Evolutionary conservation across 1,284 basidiomycete species (phyloP).

Genomic region (Ceratobasidium theobromae): DNA sequence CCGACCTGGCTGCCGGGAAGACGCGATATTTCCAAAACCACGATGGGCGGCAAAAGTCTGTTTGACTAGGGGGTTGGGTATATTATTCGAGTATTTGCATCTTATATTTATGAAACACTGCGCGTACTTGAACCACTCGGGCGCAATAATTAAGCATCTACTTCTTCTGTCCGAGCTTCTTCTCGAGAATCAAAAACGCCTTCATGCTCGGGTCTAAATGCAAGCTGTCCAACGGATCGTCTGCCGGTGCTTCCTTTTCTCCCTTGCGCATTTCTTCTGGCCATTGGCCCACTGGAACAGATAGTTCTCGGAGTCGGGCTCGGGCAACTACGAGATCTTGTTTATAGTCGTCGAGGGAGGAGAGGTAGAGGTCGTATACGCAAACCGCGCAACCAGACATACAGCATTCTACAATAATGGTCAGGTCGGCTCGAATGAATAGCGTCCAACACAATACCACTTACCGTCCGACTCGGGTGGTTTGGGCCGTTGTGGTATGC

Average conservation of each 20-base stretch:
- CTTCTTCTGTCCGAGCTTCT: conserved; percentile 25
- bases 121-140: too few species aligned
- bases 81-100: too few species aligned
- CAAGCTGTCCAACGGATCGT: conserved; percentile 12
- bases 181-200: conserved; percentile 30
- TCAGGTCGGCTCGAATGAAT: not conserved
- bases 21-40: too few species aligned
- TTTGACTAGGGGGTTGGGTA: too few species aligned
- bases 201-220: conserved; percentile 27
- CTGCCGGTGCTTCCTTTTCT: not conserved
- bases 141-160: too few species aligned
- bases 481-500: not conserved
- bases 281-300: conserved; percentile 44
- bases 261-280: conserved; percentile 39
- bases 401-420: conserved; percentile 46
- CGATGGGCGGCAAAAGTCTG: too few species aligned
- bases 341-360: conserved; percentile 47
- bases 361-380: conserved; percentile 50
- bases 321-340: conserved; percentile 41
- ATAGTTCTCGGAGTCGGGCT: conserved; percentile 38
- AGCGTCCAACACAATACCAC: not conserved
- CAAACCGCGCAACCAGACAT: conserved; percentile 51
- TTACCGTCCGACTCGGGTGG: conserved; percentile 19
- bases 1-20: too few species aligned
- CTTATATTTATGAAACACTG: too few species aligned